Percentiles rank a stretch among this genome's conserved stretches.
Evolutionary conservation across 345 rosid species (phyloP).

Genomic region (Angophora floribunda): DNA sequence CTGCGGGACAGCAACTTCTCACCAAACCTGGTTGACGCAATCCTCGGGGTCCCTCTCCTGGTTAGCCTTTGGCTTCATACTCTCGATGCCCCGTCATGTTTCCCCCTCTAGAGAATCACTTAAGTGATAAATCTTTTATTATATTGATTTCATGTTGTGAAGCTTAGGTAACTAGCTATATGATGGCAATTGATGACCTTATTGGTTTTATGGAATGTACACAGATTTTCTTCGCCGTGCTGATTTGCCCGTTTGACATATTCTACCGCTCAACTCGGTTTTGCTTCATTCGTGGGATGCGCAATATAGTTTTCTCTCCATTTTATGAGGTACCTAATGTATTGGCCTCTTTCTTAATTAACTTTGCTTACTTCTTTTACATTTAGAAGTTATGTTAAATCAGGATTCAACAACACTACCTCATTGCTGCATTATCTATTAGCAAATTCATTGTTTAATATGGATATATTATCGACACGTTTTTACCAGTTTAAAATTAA

Average conservation of each 20-base stretch:
- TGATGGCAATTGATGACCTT: background rate
- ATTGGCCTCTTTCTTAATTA: background rate
- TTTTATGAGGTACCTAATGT: slow-evolving; percentile 54
- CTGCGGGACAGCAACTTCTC: slow-evolving; percentile 68
- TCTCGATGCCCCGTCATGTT: background rate
- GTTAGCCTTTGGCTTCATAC: slow-evolving; percentile 12
- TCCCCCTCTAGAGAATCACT: background rate
- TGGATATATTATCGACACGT: background rate
- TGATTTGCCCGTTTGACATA: slow-evolving; percentile 74
- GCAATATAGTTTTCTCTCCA: slow-evolving; percentile 86
- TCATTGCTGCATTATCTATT: background rate
- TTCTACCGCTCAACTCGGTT: slow-evolving; percentile 80
- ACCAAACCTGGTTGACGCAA: slow-evolving; percentile 61
- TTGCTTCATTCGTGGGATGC: slow-evolving; percentile 64
- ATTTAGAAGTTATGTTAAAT: background rate
- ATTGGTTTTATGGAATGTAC: background rate
- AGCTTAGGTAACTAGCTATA: background rate
- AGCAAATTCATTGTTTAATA: background rate
- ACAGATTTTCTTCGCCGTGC: slow-evolving; percentile 58
- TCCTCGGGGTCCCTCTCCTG: slow-evolving; percentile 75
- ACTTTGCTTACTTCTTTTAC: background rate
- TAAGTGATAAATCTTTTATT: background rate
- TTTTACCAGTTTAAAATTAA: no score
- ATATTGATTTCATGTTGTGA: background rate
- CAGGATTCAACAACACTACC: background rate